Base-by-base conservation (phyloP, 352 stramenopile species). In the Vaucheria bursata region DNA sequence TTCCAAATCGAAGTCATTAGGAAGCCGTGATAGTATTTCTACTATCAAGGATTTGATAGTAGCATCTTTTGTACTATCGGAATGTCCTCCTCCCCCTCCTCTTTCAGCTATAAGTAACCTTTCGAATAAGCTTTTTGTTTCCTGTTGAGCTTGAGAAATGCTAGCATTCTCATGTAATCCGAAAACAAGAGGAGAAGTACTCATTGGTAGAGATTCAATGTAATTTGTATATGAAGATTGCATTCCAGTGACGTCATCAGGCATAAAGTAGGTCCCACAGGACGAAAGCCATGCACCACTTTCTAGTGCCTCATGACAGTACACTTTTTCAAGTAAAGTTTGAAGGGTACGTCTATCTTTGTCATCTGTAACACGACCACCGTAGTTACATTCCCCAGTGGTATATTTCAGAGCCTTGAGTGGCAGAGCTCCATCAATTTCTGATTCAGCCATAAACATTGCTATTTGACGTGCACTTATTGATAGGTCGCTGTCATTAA, bases 301-400 rank as follows among this genome's bases (percentile, higher is more conserved):
- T 32, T 93, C 84, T 0, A 95, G 78, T 34, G 96, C 88, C 32
- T 87, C 86, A 31, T 86, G 59, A 29, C 88, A 91, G 86, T 96
- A 95, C 78, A 95, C 96, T 18, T 86, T 87, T 81, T 90, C 87
- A 36, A 97, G 87, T 50, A 96, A 90, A 49, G 93, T 90, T 73
- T 95, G 87, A 0, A 94, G 91, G 40, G 89, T 94, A 4, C 90
- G 84, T 0, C 92, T 90, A 80, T 97, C 93, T 71, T 95, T 95
- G 82, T 96, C 92, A 79, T 97, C 93, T 1, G 93, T 97, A 1
- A 97, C 93, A 34, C 93, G 87, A 0, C 93, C 93, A 49, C 93
- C 93, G 79, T 97, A 97, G 87, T 97, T 97, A 84, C 93, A 97
- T 65, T 97, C 91, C 31, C 92, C 92, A 0, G 92, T 90, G 2